Evolutionary conservation across 139 green algal species (phyloP), one percentile per base, ranked within the genome.

Genomic region (Desmodesmus armatus): DNA sequence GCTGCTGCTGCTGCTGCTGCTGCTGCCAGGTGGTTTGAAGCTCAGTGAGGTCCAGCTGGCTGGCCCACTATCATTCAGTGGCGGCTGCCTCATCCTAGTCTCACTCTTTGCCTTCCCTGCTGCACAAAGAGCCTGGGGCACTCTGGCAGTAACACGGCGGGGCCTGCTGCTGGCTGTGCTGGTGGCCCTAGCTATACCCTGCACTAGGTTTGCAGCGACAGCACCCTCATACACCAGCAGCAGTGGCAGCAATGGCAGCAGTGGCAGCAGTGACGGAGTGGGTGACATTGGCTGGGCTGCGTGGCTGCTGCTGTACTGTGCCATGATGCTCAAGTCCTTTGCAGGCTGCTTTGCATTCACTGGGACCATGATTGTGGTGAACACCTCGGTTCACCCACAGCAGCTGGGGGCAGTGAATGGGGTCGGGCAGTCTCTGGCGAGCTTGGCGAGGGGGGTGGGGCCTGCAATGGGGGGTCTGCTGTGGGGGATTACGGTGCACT

Each of bases 371-470:
- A 92, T 95, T 37, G 40, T 92, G 5, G 91, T 95, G 21, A 95
- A 95, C 53, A 66, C 85, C 19, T 80, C 88, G 15, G 85, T 88
- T 11, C 77, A 73, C 2, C 80, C 70, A 2, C 72, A 84, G 19
- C 76, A 86, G 41, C 73, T 96, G 40, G 92, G 92, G 3, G 63
- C 80, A 13, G 92, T 96, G 11, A 96, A 96, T 72, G 93, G 94
- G 15, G 81, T 89, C 7, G 93, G 93, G 1, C 92, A 96, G 70
- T 93, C 91, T 5, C 53, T 95, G 35, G 93, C 92, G 0, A 86
- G 85, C 17, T 71, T 92, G 19, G 62, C 73, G 19, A 85, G 93
- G 5, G 92, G 90, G 3, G 55, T 91, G 0, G 93, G 89, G 1
- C 94, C 94, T 0, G 89, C 88, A 13, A 43, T 93, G 84, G 92